These are phyloP conservation scores for Clarireedia paspali DNA, from an alignment of 2,329 filamentous ascomycete genomes.

Conservation along the genomic window DNA sequence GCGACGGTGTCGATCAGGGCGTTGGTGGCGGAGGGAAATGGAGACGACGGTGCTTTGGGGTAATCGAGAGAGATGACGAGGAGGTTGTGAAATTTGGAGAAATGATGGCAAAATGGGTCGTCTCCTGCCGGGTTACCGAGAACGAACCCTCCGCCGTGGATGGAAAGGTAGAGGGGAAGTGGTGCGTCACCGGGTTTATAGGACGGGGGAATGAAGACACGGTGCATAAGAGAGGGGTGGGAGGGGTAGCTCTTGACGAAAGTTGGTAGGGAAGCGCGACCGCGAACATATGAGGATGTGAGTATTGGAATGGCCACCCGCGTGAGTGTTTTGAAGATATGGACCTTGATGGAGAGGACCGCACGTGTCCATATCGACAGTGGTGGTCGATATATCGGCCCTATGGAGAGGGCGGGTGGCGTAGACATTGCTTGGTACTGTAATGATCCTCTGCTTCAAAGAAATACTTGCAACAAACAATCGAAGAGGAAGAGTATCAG, in stretches of 20 bases:
- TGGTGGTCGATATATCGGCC: background rate
- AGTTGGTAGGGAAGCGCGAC: background rate
- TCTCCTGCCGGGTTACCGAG: conserved; percentile 36
- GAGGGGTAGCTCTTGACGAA: conserved; percentile 7
- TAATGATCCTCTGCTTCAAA: background rate
- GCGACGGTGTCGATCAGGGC: conserved; percentile 38
- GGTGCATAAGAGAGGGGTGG: conserved; percentile 4
- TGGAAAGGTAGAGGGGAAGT: conserved; percentile 33
- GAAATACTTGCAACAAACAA: background rate
- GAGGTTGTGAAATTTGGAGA: conserved; percentile 33
- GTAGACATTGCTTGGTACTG: background rate
- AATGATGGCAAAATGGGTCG: conserved; percentile 38
- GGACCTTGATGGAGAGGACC: background rate
- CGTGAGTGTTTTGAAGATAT: background rate
- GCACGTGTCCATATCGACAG: background rate
- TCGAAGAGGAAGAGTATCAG: too few species aligned
- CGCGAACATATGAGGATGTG: background rate
- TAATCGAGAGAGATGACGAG: conserved; percentile 43
- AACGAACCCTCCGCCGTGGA: conserved; percentile 45
- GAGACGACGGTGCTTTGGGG: conserved; percentile 37
- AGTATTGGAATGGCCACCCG: background rate
- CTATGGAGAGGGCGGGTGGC: background rate
- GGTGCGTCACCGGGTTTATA: background rate
- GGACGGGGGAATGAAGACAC: conserved; percentile 5
- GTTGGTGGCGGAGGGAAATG: conserved; percentile 37